Evolutionary conservation across 257 asterid genomes (phyloP), one percentile per base, ranked within the genome.

Genomic region (Parsonsia alboflavescens): DNA sequence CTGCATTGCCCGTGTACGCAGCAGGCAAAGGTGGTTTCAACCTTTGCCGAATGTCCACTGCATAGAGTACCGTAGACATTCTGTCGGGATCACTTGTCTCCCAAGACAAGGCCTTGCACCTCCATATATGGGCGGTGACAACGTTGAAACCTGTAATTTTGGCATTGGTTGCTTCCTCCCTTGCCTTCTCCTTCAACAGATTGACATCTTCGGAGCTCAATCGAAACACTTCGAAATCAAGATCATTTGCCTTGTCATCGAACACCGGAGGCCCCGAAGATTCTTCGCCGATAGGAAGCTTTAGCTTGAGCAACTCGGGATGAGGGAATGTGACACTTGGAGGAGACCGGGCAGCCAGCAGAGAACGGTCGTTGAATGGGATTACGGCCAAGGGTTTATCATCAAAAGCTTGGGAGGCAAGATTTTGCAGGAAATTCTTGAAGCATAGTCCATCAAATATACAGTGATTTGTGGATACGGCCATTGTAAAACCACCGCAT

Each of bases 251-350:
- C 10, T 81, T 82, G 82, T 83, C 67, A 41, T 85, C 88, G 46
- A 88, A 89, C 7, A 85, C 88, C 1, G 90, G 80, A 6, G 88
- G 86, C 61, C 72, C 62, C 39, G 80, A n/a, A n/a, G n/a, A 63
- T 30, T 88, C 91, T 57, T 77, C 85, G 6, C 91, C 96, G 0
- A 71, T 75, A 0, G 93, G 91, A 24, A 80, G 84, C 67, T 92
- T 83, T 50, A 88, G 88, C 68, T 91, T 85, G 71, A 91, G 87
- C 24, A 91, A 63, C 80, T 93, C 98, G 1, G 84, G 92, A 80
- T 93, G 98, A 69, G 96, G 96, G 84, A 91, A 93, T 0, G 90
- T 81, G 84, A 93, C 96, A 13, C 67, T 86, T 33, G 98, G 98
- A 21, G 98, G 98, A 0, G 87, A 80, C 19, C 98, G 79, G 21